A percentile compares a stretch with the other conserved stretches of the same genome.
Conservation (phyloP, 345 rosid species). For the Erysimum cheiranthoides region DNA sequence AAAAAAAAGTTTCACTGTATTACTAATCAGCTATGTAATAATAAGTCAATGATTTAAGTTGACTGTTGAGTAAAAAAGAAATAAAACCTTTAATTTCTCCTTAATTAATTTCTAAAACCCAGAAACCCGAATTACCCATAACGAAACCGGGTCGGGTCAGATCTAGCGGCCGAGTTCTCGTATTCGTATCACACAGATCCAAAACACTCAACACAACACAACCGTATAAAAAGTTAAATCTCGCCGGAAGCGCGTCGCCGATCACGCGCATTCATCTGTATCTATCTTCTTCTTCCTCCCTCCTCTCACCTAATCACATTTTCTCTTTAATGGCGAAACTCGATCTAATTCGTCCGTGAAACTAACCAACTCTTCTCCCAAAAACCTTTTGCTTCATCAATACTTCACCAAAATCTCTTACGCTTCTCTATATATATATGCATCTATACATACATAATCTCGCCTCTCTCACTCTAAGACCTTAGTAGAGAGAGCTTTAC, state of each 20-base stretch:
- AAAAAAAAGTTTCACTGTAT: too few species aligned
- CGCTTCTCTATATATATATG: conserved; percentile 3
- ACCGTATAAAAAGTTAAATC: conserved; percentile 4
- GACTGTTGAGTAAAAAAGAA: too few species aligned
- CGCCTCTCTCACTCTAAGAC: neutral
- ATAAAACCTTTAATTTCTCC: neutral
- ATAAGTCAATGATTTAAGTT: too few species aligned
- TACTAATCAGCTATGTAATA: too few species aligned
- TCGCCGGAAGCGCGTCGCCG: conserved; percentile 42
- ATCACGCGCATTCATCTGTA: conserved; percentile 39
- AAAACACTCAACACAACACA: conserved; percentile 14
- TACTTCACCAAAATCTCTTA: conserved; percentile 40
- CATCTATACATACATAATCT: neutral
- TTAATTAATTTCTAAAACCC: neutral
- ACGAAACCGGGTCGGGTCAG: conserved; percentile 29
- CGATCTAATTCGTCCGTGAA: conserved; percentile 36
- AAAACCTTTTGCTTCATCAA: conserved; percentile 37
- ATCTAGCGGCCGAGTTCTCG: conserved; percentile 15
- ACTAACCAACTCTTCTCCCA: neutral
- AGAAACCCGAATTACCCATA: neutral
- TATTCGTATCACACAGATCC: neutral
- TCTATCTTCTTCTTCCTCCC: conserved; percentile 10
- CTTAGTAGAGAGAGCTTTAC: conserved; percentile 28
- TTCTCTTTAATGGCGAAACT: conserved; percentile 17
- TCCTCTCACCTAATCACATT: conserved; percentile 9